Evolutionary conservation across 139 green algal genomes (phyloP), one percentile per base, ranked within the genome.

Genomic region (Chara braunii): DNA sequence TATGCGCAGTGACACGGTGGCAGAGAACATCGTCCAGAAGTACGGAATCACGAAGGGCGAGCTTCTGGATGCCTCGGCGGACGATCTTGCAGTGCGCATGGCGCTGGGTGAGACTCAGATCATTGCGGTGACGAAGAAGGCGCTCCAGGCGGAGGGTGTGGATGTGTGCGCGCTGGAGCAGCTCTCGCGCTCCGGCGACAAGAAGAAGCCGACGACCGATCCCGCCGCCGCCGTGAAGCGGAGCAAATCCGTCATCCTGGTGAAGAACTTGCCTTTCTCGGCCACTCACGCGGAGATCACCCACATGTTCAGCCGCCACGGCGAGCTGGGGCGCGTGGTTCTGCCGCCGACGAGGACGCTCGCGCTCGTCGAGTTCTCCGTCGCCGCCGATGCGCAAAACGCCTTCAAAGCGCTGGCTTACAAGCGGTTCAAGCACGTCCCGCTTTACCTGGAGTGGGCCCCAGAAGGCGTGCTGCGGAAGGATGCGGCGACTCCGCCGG

Each of bases 361-460:
- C 37, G 93, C 93, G 1, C 34, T 99, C 7, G 85, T 96, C 4
- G 62, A 74, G 35, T 42, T 83, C 80, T 11, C 37, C 64, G 45
- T 72, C 11, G 14, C 53, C 28, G 33, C 72, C 53, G 78, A 83
- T 37, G 85, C 85, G 9, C 68, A 67, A 3, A 60, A 42, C 9
- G 87, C 86, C 0, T 94, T 94, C 80, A 83, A 90, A 61, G 60
- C 66, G 0, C 78, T 98, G 3, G 93, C 93, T 0, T 99, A 94
- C 84, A 95, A 95, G 77, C 87, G 89, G 42, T 95, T 90, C 66
- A 73, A 56, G 56, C 78, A 91, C 54, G 90, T 95, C 30, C 93
- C 93, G 1, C 75, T 99, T 12, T 99, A 98, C 80, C 72, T 99
- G 9, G 91, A 99, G 75, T 99, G 90, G 90, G 93, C 93, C 1